Conservation (phyloP, 257 asterid genomes). For the Cynanchum wilfordii region DNA sequence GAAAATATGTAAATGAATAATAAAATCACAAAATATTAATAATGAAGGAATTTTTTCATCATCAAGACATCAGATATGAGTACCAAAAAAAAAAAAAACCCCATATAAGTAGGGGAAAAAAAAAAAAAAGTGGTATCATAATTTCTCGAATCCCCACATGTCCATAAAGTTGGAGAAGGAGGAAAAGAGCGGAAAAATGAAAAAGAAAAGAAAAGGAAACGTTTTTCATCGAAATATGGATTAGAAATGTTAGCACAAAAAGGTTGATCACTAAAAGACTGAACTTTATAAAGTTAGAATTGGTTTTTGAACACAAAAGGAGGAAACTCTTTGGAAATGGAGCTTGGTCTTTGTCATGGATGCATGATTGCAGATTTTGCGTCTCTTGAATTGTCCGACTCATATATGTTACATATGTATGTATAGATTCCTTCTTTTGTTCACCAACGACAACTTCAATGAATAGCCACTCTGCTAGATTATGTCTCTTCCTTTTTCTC, state of each 20-base stretch:
- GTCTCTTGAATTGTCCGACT: constrained; percentile 8
- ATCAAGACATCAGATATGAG: background rate
- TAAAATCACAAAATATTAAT: background rate
- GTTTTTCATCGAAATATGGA: constrained; percentile 11
- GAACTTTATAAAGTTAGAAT: background rate
- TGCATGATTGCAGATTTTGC: constrained; percentile 9
- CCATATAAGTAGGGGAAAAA: background rate
- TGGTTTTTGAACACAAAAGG: constrained; percentile 8
- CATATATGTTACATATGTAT: background rate
- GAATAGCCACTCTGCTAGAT: constrained; percentile 1
- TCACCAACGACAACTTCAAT: background rate
- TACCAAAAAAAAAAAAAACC: background rate
- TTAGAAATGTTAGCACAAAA: background rate
- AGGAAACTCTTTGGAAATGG: constrained; percentile 11
- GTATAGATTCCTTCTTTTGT: constrained; percentile 14
- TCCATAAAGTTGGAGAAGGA: background rate
- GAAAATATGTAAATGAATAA: too few species aligned
- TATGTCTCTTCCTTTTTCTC: background rate
- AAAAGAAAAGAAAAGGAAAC: background rate
- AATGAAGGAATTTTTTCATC: background rate
- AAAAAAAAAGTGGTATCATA: too few species aligned
- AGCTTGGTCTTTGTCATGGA: constrained; percentile 10
- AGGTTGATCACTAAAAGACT: constrained; percentile 8
- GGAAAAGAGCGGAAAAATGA: background rate
- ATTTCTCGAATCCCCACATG: background rate